Conservation (phyloP, 1,284 basidiomycete genomes). For the Afroboletus lepidellus region DNA sequence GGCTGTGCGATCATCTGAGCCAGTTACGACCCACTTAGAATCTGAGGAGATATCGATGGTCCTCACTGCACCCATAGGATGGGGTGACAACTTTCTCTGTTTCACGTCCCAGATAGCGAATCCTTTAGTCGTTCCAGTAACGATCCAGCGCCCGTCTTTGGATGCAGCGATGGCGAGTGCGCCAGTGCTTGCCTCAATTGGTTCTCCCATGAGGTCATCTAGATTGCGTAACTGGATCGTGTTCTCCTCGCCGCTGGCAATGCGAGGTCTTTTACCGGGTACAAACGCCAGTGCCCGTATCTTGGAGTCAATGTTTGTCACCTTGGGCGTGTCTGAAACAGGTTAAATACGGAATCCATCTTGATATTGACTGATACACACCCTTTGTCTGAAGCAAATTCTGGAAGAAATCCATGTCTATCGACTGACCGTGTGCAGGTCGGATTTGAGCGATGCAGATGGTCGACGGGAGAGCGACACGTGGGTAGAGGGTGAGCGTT, state of each 20-base stretch:
- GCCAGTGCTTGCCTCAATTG: slow-evolving; percentile 4
- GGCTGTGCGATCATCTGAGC: slow-evolving; percentile 3
- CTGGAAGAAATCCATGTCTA: slow-evolving; percentile 4
- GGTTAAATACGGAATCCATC: not conserved
- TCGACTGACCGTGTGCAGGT: not conserved
- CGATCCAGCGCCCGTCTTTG: slow-evolving; percentile 12
- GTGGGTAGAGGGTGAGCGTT: slow-evolving; percentile 2
- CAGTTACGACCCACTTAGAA: slow-evolving; percentile 6
- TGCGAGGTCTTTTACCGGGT: not conserved
- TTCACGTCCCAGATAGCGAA: slow-evolving; percentile 14
- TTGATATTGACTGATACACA: not conserved
- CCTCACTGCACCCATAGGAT: slow-evolving; percentile 11
- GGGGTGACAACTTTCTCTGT: not conserved
- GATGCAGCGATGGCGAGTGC: slow-evolving; percentile 12
- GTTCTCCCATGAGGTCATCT: slow-evolving; percentile 12
- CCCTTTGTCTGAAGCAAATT: not conserved
- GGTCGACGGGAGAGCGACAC: not conserved
- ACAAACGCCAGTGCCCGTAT: slow-evolving; percentile 18
- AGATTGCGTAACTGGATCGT: slow-evolving; percentile 9
- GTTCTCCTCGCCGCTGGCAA: slow-evolving; percentile 15
- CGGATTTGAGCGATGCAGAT: not conserved
- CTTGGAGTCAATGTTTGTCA: slow-evolving; percentile 10
- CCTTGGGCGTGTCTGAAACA: slow-evolving; percentile 1
- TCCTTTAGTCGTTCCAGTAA: slow-evolving; percentile 9
- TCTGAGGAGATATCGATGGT: slow-evolving; percentile 10